Evolutionary conservation across 2,329 filamentous ascomycete species (phyloP), one percentile per base, ranked within the genome.

Genomic region (Calonectria hongkongensis): DNA sequence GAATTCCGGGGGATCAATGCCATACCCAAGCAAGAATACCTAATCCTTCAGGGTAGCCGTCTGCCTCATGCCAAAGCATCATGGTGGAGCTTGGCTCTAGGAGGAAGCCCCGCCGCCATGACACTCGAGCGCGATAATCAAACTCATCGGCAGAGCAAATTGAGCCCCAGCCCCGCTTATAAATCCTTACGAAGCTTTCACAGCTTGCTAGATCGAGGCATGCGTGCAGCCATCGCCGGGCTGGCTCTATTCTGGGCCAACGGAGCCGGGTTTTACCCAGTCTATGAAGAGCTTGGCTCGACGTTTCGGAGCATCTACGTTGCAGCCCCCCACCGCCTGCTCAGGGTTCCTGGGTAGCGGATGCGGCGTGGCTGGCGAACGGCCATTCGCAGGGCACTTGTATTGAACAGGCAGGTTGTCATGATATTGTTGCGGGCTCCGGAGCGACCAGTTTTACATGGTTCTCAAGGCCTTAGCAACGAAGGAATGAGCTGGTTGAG

Each of bases 181-280:
- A 48, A 71, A 68, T 71, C 64, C 54, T 71, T 27, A 71, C 69
- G 64, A 71, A 71, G 64, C 51, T 48, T 63, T 68, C 48, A 4
- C 21, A 25, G 15, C 54, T 41, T 60, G 54, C 33, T 45, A 48
- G 50, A 70, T 48, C 41, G 28, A 33, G 28, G 7, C 36, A 41
- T 48, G 41, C 28, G 60, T 54, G 47, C 33, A 28, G 45, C 41
- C 41, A 63, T 63, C 27, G 41, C 58, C 27, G 58, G 58, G 25
- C 25, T 18, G n/a, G 41, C 58, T 60, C 54, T 60, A 60, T 43
- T 41, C 54, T 60, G 54, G 54, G 54, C 21, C 36, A 27, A 15
- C 25, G 54, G n/a, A 27, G 21, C 54, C 54, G 54, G 54, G 54
- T 60, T 60, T 41, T 60, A 27, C 33, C 54, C 10, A 12, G 54